These are phyloP conservation scores for Amanita thiersii DNA, from an alignment of 768 basidiomycete genomes.

Conservation along the genomic window DNA sequence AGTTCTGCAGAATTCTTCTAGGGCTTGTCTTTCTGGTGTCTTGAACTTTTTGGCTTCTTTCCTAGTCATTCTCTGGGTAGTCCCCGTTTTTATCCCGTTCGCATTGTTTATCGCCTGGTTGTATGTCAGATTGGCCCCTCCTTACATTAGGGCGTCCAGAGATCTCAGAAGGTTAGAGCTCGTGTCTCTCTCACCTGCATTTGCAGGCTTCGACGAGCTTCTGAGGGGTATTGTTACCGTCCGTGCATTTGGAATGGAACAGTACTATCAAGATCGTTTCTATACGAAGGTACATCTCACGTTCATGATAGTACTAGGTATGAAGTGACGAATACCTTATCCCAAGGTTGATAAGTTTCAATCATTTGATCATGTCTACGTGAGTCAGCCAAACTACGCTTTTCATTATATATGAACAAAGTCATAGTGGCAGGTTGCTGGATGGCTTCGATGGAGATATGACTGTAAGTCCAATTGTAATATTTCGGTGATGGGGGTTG, in stretches of 20 bases:
- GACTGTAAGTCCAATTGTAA: constrained; percentile 52
- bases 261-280: constrained; percentile 55
- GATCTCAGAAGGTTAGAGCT: constrained; percentile 64
- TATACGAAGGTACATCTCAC: constrained; percentile 38
- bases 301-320: background rate
- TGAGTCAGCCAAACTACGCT: constrained; percentile 22
- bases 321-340: background rate
- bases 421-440: constrained; percentile 54
- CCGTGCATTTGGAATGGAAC: constrained; percentile 67
- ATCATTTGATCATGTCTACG: constrained; percentile 64
- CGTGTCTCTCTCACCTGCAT: constrained; percentile 61
- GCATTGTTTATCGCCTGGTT: constrained; percentile 63
- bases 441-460: constrained; percentile 68
- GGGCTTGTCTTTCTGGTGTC: constrained; percentile 45
- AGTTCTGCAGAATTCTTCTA: constrained; percentile 46
- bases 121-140: constrained; percentile 54
- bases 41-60: constrained; percentile 60
- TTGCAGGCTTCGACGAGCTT: constrained; percentile 67
- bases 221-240: constrained; percentile 59
- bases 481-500: no score
- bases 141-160: constrained; percentile 53
- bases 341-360: constrained; percentile 55
- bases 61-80: constrained; percentile 50
- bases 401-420: constrained; percentile 14
- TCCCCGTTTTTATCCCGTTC: constrained; percentile 59